Base-by-base conservation (phyloP, 1,284 basidiomycete species). In the Pyrrhoderma noxium region DNA sequence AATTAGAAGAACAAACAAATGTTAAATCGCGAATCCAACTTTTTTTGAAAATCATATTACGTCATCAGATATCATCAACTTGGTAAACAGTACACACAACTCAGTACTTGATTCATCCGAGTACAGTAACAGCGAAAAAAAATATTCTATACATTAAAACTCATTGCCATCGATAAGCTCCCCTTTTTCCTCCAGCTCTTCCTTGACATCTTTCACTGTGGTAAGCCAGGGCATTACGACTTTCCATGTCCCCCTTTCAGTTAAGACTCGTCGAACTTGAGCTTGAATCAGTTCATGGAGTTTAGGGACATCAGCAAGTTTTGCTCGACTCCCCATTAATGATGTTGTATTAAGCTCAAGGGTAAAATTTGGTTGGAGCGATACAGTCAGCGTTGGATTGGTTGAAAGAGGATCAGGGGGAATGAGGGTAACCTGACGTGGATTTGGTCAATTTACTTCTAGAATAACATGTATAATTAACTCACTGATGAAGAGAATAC, bases 241-340 rank as follows among this genome's bases (percentile, higher is more conserved):
- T 56, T 78, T 82, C 80, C 84, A 87, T 9, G 75, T 78, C 18
- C 77, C 80, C 52, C 73, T 75, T n/a, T 80, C 70, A 27, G 74
- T 70, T 22, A 90, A 72, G 14, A 75, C 66, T 45, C 71, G 72
- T 45, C 77, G 71, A 9, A 87, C 77, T 69, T 89, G 85, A 60
- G 80, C 75, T 59, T 86, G 79, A 38, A 90, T 89, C 43, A 90
- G 69, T 62, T 90, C 87, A 57, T 90, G 88, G 11, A 90, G 68
- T 63, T 90, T 90, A 22, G 88, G 87, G 2, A 90, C 84, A 60
- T 90, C 85, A 35, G 84, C 85, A 1, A 90, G 73, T 65, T 89
- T 88, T 35, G 88, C 87, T 37, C 87, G 80, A 58, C 85, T 89
- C 36, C 87, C 87, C 75, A 90, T 80, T 2, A 89, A 72, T 21